These are phyloP conservation scores for Leccinum olivaceopallidum DNA, from an alignment of 768 basidiomycete species.

Conservation along the genomic window DNA sequence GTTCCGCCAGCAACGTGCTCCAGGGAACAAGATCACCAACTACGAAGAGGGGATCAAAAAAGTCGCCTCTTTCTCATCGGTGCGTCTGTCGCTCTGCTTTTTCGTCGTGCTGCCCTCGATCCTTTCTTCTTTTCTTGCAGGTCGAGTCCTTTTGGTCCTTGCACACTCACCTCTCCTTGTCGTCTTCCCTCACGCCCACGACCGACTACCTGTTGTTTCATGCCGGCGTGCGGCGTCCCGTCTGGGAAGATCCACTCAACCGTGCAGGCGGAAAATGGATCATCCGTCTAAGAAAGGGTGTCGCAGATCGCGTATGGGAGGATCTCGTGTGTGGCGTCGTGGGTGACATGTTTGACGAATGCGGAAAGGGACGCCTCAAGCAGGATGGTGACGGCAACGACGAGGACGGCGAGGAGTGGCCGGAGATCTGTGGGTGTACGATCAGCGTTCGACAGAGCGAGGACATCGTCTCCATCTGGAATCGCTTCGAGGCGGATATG, in stretches of 20 bases:
- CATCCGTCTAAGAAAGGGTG: conserved; percentile 86
- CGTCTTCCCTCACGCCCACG: conserved; percentile 81
- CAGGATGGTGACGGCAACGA: conserved; percentile 36
- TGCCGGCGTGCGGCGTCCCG: conserved; percentile 77
- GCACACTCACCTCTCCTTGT: conserved; percentile 87
- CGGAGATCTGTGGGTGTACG: conserved; percentile 93
- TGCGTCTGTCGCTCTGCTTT: conserved; percentile 36
- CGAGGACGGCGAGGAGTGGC: conserved; percentile 50
- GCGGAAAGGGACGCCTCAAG: conserved; percentile 37
- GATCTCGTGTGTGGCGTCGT: conserved; percentile 83
- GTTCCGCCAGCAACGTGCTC: conserved; percentile 88
- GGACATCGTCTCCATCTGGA: conserved; percentile 95
- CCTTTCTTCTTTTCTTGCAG: conserved; percentile 36
- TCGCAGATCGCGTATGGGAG: conserved; percentile 91
- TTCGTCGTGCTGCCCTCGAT: conserved; percentile 8
- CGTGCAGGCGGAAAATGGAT: conserved; percentile 93
- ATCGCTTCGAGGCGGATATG: conserved; percentile 74
- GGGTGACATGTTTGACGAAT: conserved; percentile 87
- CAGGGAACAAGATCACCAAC: conserved; percentile 85
- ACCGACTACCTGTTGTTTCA: conserved; percentile 96
- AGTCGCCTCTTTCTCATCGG: conserved; percentile 86
- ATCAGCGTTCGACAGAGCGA: conserved; percentile 92
- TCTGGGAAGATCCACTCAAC: conserved; percentile 96
- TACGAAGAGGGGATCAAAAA: conserved; percentile 97
- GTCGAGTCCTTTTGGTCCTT: conserved; percentile 96